Evolutionary conservation across 2,329 filamentous ascomycete genomes (phyloP).

Genomic region (Calonectria naviculata): DNA sequence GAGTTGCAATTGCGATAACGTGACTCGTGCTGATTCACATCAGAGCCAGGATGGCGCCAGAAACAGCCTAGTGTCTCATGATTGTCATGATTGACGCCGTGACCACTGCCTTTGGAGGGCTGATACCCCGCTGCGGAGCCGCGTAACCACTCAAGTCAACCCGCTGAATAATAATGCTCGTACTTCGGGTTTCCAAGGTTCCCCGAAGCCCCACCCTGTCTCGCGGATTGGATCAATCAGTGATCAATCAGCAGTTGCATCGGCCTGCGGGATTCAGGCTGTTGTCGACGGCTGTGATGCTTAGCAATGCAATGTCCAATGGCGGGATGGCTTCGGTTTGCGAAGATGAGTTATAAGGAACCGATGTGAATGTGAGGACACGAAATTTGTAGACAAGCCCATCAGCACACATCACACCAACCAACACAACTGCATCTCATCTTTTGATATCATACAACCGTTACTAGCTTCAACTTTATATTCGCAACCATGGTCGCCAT

Average conservation of each 20-base stretch:
- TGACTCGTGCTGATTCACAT: background rate
- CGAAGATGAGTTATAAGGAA: background rate
- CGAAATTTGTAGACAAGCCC: background rate
- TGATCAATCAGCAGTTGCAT: background rate
- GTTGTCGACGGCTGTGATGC: background rate
- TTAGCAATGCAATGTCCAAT: background rate
- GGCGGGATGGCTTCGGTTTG: background rate
- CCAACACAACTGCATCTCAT: no score
- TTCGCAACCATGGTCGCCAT: background rate
- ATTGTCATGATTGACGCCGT: background rate
- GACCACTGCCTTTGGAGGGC: background rate
- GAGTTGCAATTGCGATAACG: background rate
- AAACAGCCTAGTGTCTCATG: background rate
- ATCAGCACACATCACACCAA: background rate
- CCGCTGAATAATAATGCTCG: slow-evolving; percentile 7
- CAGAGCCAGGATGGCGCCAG: background rate
- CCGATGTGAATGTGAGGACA: background rate
- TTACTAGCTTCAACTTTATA: no score
- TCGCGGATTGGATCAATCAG: background rate
- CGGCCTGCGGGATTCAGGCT: background rate
- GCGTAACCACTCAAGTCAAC: background rate
- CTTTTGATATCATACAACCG: no score
- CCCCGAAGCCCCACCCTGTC: background rate
- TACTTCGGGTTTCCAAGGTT: slow-evolving; percentile 2
- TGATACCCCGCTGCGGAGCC: background rate